Base-by-base conservation (phyloP, 495 filamentous ascomycete genomes). In the Beverwykella pulmonaria region DNA sequence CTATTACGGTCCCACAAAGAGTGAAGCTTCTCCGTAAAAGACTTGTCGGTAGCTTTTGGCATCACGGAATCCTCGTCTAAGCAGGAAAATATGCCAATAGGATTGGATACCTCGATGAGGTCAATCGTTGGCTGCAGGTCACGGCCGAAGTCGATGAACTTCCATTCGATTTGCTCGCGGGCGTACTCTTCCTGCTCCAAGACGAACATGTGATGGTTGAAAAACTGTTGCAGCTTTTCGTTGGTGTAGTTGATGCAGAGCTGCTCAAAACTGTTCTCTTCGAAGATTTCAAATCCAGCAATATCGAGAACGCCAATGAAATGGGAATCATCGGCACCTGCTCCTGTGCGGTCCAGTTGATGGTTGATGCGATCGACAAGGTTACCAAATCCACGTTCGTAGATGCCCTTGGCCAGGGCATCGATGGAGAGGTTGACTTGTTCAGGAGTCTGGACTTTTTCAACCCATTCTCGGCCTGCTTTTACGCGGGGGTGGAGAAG, bases 141-240 rank as follows among this genome's bases (percentile, higher is more conserved):
- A 64, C 90, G 92, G 39, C 95, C 95, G 74, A 99, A 99, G 74
- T 99, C 95, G 73, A 99, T 98, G 74, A 99, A 99, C 74, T 97
- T 92, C 95, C 95, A 99, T 78, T 99, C 93, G 70, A 99, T 99
- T 75, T 96, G 91, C 74, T 99, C 95, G 53, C 93, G 79, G 17
- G 95, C 93, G 77, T 99, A 99, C 76, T 99, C 95, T 74, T 99
- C 95, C 74, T 99, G 95, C 74, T 99, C 95, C 22, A 99, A 79
- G 22, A 99, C 95, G 75, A 99, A 99, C 95, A 99, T 99, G 80
- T 99, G 95, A 70, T 99, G 95, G 65, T 99, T 99, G 83, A 99
- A 99, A 75, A 98, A 99, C 69, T 99, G 95, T 75, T 99, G 95
- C 6, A 99, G 86, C 76, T 97, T 99, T 75, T 99, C 95, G 76